phyloP scores from a whole-genome alignment of 768 basidiomycete genomes.

The Serendipita sp. region DNA sequence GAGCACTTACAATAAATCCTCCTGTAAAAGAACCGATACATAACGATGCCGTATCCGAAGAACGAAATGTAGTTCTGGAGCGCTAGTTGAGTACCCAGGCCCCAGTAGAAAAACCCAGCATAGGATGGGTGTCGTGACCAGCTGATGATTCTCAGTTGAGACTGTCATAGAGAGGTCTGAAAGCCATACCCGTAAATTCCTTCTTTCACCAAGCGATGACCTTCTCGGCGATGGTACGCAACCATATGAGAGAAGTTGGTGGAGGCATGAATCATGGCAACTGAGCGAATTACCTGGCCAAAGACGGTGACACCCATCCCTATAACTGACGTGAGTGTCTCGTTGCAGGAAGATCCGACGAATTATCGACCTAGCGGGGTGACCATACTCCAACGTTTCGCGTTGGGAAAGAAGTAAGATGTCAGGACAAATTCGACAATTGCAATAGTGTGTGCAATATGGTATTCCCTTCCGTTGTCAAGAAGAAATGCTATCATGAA shows the following conservation, averaged over 20 bases:
- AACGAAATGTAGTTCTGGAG: conserved; percentile 75
- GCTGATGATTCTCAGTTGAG: conserved; percentile 24
- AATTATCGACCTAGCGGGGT: conserved; percentile 38
- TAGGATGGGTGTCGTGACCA: conserved; percentile 94
- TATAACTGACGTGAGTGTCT: conserved; percentile 18
- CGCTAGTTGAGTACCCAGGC: conserved; percentile 80
- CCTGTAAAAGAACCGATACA: conserved; percentile 78
- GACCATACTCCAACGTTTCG: conserved; percentile 44
- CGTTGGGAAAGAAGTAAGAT: conserved; percentile 47
- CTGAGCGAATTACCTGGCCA: conserved; percentile 68
- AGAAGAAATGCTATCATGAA: conserved; percentile 64
- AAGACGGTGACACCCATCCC: conserved; percentile 47
- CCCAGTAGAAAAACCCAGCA: conserved; percentile 97
- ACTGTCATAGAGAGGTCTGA: neutral
- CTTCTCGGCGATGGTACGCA: conserved; percentile 52
- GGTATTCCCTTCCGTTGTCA: conserved; percentile 78
- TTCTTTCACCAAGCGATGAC: conserved; percentile 69
- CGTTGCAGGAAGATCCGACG: neutral
- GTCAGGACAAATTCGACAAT: conserved; percentile 65
- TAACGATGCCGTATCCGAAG: conserved; percentile 42
- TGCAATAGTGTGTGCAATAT: conserved; percentile 65
- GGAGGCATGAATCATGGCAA: conserved; percentile 93
- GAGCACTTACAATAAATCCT: conserved; percentile 58
- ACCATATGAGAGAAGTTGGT: conserved; percentile 88
- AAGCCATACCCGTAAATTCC: conserved; percentile 72